Evolutionary conservation across 495 filamentous ascomycete species (phyloP), one percentile per base, ranked within the genome.

Genomic region (Aspergillus affinis): DNA sequence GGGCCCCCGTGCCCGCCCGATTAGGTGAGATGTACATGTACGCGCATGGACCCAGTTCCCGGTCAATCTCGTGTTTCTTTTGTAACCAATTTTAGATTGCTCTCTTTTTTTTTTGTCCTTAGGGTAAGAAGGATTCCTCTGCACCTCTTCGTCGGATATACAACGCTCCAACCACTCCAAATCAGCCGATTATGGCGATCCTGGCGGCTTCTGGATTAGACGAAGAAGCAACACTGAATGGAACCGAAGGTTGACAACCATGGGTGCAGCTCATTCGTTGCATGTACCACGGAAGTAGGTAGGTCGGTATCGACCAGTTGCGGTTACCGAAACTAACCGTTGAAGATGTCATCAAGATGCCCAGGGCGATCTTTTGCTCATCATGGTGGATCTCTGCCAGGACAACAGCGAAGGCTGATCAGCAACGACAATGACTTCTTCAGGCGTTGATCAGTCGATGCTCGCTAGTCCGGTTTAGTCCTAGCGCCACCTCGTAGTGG

Each of bases 181-280:
- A 41, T 15, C 12, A 41, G 10, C 30, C 30, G 30, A 12, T 26
- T 7, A 30, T 36, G 32, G 32, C 10, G 32, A 36, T 36, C 32
- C 32, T 36, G 12, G 32, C 32, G 32, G 36, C 13, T 41, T 41
- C 12, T 41, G 36, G 36, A 41, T 41, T 41, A 54, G 19, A 48
- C 29, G 15, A 30, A 27, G 36, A 41, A 15, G 36, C 36, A 41
- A 2, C 13, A 15, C 13, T 50, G 55, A 54, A 62, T 62, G 60
- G 60, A 62, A 54, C 55, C n/a, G 54, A 58, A 58, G 55, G 30
- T 4, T 15, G 5, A 19, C 15, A 50, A 58, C 60, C 60, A 58
- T 58, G 60, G 60, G n/a, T 58, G 20, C 21, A 55, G 32, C 13
- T 10, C 36, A 41, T 41, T 15, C 13, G 36, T 41, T 41, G 36